Evolutionary conservation across 1,284 basidiomycete genomes (phyloP), one percentile per base, ranked within the genome.

Genomic region (Boletus smithii): DNA sequence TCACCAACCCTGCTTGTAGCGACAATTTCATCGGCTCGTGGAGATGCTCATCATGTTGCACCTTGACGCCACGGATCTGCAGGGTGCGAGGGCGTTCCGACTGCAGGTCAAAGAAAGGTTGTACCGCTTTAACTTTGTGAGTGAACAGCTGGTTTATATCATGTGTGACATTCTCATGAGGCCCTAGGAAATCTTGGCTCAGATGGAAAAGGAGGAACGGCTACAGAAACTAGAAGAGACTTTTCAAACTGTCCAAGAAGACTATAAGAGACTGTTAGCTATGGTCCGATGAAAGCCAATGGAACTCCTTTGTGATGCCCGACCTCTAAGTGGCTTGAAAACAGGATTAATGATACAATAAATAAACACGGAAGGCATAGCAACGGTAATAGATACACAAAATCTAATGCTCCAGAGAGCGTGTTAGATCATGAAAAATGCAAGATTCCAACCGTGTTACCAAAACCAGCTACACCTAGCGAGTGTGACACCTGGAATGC

Each of bases 191-290:
- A 79, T 88, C 46, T 76, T 97, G 43, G 83, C 82, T 42, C 90
- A 95, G 64, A 71, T 97, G 50, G 88, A 93, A 44, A 86, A 87
- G 55, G 74, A 85, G 42, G 95, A 98, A 64, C 77, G 92, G 35
- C 76, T 91, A 46, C 83, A 88, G 51, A 97, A 95, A 65, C 73
- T 99, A 40, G 88, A 95, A 64, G 91, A 95, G 70, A 98, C 95
- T 9, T 99, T 92, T 70, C 84, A 90, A 62, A 85, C 77, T 49
- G 92, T 98, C 13, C 73, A 78, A 44, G 84, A 91, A 41, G 94
- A 95, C 68, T 98, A 98, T 60, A 76, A 77, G 56, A 81, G 91
- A 45, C 85, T 97, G 60, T 71, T 95, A 33, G 75, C 74, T 2
- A 77, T 80, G 66, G 66, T 82, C 24, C 42, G 43, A 57, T 51